Evolutionary conservation across 2,329 filamentous ascomycete species (phyloP).

Genomic region (Xylaria sp.): DNA sequence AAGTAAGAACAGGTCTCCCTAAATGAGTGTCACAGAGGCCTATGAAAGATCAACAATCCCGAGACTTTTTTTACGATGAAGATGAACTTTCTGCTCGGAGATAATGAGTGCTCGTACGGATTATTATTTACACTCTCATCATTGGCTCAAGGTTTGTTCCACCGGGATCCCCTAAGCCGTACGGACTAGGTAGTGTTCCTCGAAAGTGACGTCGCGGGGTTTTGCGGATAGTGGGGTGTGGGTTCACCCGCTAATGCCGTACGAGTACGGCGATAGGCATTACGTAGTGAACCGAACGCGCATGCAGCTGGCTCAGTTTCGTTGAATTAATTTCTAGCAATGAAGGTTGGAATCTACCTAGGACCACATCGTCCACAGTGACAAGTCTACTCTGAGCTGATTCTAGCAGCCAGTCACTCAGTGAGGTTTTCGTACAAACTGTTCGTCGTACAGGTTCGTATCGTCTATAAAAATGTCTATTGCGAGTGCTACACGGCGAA

Average conservation of each 20-base stretch:
- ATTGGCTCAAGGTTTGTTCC: neutral
- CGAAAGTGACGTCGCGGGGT: conserved; percentile 25
- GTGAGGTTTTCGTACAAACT: neutral
- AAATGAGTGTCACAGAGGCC: too few relatives aligned
- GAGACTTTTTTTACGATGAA: too few relatives aligned
- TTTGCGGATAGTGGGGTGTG: conserved; percentile 24
- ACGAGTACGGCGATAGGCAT: neutral
- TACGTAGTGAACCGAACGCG: neutral
- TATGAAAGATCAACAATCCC: too few relatives aligned
- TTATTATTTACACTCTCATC: neutral
- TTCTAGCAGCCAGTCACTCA: too few relatives aligned
- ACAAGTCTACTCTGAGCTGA: too few relatives aligned
- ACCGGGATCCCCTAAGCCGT: neutral
- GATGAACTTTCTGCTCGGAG: neutral
- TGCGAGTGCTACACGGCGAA: neutral
- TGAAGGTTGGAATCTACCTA: neutral
- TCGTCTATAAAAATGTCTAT: neutral
- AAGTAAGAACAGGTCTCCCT: neutral
- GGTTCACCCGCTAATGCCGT: neutral
- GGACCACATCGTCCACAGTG: neutral
- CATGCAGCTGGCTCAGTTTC: neutral
- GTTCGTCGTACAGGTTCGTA: neutral
- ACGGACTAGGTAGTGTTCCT: neutral
- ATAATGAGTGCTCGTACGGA: neutral
- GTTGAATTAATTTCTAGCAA: neutral